Evolutionary conservation across 2,329 filamentous ascomycete species (phyloP).

Genomic region (Monosporascus cannonballus): DNA sequence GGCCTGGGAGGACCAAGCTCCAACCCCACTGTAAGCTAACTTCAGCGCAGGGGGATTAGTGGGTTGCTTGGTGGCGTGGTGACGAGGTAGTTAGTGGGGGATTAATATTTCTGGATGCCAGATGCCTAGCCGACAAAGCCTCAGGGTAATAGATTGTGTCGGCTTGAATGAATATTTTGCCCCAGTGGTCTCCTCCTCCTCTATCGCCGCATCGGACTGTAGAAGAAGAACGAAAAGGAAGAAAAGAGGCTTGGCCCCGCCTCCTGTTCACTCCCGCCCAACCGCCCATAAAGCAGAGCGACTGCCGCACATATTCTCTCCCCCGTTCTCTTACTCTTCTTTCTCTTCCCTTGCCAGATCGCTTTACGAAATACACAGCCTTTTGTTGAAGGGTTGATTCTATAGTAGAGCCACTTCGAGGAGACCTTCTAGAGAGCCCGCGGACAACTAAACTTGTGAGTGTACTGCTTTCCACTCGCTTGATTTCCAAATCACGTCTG

Average conservation of each 20-base stretch:
- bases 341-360: constrained; percentile 25
- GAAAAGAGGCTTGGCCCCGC: constrained; percentile 15
- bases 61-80: no score
- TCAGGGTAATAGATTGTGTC: no score
- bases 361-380: constrained; percentile 16
- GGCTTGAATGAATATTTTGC: no score
- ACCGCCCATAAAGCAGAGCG: constrained; percentile 27
- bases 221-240: not conserved
- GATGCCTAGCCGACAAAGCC: no score
- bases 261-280: constrained; percentile 4
- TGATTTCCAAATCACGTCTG: not conserved
- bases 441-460: constrained; percentile 1
- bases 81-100: no score
- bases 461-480: not conserved
- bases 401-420: constrained; percentile 4
- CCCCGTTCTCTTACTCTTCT: constrained; percentile 19
- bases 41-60: not conserved
- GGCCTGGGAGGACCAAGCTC: constrained; percentile 8
- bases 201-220: not conserved
- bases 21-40: not conserved
- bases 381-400: constrained; percentile 10
- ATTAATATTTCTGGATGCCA: no score
- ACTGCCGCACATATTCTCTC: constrained; percentile 25
- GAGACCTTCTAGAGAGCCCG: constrained; percentile 3
- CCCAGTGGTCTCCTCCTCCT: not conserved